A percentile compares a stretch with the other conserved stretches of the same genome.
These are phyloP conservation scores for Suillus hirtellus DNA, from an alignment of 768 basidiomycete species.

Conservation along the genomic window DNA sequence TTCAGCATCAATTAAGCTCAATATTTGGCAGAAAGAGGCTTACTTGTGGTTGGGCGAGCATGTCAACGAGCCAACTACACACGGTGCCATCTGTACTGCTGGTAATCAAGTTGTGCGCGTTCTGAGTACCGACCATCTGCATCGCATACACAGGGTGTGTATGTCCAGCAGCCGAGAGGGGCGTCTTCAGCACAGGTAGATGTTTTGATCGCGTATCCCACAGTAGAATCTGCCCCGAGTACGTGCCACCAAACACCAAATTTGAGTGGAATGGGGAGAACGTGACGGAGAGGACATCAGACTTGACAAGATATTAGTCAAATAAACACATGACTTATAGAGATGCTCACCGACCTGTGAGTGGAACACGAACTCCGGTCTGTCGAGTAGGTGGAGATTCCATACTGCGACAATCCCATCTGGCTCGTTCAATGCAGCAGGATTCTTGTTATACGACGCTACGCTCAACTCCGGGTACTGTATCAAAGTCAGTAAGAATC, in stretches of 20 bases:
- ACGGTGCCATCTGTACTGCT: slow-evolving; percentile 97
- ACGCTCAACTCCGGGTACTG: slow-evolving; percentile 96
- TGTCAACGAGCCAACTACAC: slow-evolving; percentile 97
- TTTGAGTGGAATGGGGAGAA: slow-evolving; percentile 99
- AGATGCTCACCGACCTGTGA: slow-evolving; percentile 70
- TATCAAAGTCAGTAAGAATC: slow-evolving; percentile 5
- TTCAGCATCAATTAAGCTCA: not conserved
- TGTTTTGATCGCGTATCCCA: slow-evolving; percentile 99
- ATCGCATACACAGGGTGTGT: slow-evolving; percentile 99
- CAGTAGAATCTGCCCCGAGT: slow-evolving; percentile 95
- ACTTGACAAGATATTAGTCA: slow-evolving; percentile 48
- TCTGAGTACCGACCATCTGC: slow-evolving; percentile 98
- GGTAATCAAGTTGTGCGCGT: slow-evolving; percentile 96
- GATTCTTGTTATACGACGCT: slow-evolving; percentile 97
- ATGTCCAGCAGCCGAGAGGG: slow-evolving; percentile 92
- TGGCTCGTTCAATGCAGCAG: slow-evolving; percentile 89
- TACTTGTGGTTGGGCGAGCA: slow-evolving; percentile 98
- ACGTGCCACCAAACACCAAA: slow-evolving; percentile 97
- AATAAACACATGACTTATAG: not conserved
- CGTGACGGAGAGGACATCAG: slow-evolving; percentile 93
- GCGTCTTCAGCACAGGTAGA: slow-evolving; percentile 94
- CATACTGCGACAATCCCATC: slow-evolving; percentile 97
- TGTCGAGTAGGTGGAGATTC: slow-evolving; percentile 93
- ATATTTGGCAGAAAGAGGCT: slow-evolving; percentile 8
- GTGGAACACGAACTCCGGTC: slow-evolving; percentile 98